Base-by-base conservation (phyloP, 352 stramenopile genomes). In the Pythium sp. region DNA sequence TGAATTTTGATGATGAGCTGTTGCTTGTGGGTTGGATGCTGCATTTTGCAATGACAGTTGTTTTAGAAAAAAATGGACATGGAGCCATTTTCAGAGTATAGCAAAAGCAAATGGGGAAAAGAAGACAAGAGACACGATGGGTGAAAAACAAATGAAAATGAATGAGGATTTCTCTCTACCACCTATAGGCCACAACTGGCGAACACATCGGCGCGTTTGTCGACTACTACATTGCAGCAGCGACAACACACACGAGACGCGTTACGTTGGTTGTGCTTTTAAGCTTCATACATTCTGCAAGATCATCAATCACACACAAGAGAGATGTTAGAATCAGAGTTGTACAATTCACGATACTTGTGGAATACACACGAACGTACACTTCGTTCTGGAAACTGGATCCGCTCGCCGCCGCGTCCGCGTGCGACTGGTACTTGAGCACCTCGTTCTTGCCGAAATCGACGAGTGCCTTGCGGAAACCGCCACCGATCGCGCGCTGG, bases 341-440 rank as follows among this genome's bases (percentile, higher is more conserved):
- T 8, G 26, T 30, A 6, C 15, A 38, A 58, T 6, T 22, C 47
- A 30, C 12, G 5, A 26, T 5, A 49, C 41, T 2, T 30, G 8
- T 32, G n/a, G 24, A 59, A 26, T 18, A 67, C 20, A 59, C 18
- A 24, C 66, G 18, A 34, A 64, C 64, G 72, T 88, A 96, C 87
- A 96, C 89, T 92, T 96, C 89, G 72, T 96, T 96, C 71, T 96
- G 87, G 79, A 94, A 96, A 83, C 89, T 96, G 54, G 89, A 96
- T 66, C 89, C 89, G 56, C 87, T 95, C 59, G 89, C 89, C 15
- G 89, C 89, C 58, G 89, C 89, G 64, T 94, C 89, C 30, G 86
- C 89, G 64, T 96, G 89, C 61, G 85, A 94, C 77, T 96, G 89
- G 70, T 92, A 96, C 81, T 96, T 96, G 72, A 96, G 84, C 43